Evolutionary conservation across 257 asterid species (phyloP), one percentile per base, ranked within the genome.

Genomic region (Scutellaria galericulata): DNA sequence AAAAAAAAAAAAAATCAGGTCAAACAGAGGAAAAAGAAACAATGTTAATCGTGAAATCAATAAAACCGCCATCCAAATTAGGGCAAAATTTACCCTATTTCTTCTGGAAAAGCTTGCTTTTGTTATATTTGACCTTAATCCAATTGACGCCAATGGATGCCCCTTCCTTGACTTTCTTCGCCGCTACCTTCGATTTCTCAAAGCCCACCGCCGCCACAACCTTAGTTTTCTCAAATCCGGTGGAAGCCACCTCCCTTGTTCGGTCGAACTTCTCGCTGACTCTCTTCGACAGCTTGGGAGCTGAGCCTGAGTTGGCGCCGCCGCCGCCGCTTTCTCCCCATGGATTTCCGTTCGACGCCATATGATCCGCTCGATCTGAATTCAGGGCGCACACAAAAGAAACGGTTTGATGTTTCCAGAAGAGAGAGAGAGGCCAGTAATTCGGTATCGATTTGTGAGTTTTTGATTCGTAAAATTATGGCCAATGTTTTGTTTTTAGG

Each of bases 121-220:
- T 31, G 37, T 31, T 31, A 4, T 31, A 31, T 4, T 31, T 31
- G 37, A 31, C 4, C 37, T 31, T 81, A 10, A 90, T 54, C 96
- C 95, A 88, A 57, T 82, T 82, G 55, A 86, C 83, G 11, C 96
- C 74, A 64, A 73, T 78, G 41, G 76, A 0, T 7, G 79, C 79
- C 14, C 74, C 89, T 0, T 81, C 88, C 79, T 85, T 87, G 20
- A 74, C 15, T 74, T 74, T 74, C 8, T 18, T 62, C 35, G 78
- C 78, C 14, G 37, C 90, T 55, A 80, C 88, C 71, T 90, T 86
- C 86, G 94, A 83, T 73, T 82, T 87, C 82, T 83, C 86, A 64
- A 64, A 57, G 1, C 91, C 90, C 73, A 74, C 83, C 0, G 88
- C 60, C 0, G 88, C 88, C 9, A 71, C 88, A 11, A 59, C 80